Conservation (phyloP, 2,329 filamentous ascomycete genomes). For the Trichoderma sp. region DNA sequence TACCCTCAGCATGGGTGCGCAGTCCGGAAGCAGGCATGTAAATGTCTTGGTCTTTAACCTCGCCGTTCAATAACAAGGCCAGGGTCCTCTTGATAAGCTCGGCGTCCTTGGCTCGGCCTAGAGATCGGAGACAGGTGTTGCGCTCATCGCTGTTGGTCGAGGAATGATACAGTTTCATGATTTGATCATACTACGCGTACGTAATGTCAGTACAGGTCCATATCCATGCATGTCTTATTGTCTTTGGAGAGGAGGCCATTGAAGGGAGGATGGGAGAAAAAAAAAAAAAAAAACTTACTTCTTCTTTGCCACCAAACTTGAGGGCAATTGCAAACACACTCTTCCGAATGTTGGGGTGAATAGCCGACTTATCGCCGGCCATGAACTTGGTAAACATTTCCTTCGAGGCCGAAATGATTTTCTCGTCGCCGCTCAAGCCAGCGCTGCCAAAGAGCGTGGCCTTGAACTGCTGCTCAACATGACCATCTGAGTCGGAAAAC, state of each 20-base stretch:
- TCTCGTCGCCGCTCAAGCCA: constrained; percentile 74
- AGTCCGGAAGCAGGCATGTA: constrained; percentile 83
- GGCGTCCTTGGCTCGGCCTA: constrained; percentile 75
- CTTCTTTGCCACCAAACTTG: constrained; percentile 78
- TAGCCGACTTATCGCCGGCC: constrained; percentile 71
- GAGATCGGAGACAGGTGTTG: constrained; percentile 80
- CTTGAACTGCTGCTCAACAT: constrained; percentile 94
- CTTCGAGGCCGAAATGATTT: constrained; percentile 74
- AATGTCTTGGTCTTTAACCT: constrained; percentile 92
- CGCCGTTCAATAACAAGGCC: constrained; percentile 67
- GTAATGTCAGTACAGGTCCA: constrained; percentile 18
- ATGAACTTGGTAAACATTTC: constrained; percentile 88
- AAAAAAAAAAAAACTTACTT: constrained; percentile 49
- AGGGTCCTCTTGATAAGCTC: constrained; percentile 80
- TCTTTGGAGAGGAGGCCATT: too few species aligned
- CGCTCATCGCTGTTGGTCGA: constrained; percentile 75
- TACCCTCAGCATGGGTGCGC: constrained; percentile 71
- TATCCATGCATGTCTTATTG: not conserved
- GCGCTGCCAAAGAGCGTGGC: constrained; percentile 82
- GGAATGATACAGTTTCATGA: constrained; percentile 71
- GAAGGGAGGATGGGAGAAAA: not conserved
- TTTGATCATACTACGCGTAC: constrained; percentile 61
- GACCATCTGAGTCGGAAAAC: constrained; percentile 79
- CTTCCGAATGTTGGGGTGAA: constrained; percentile 87
- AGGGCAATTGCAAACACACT: constrained; percentile 84